These are phyloP conservation scores for Betula pendula DNA, from an alignment of 306 rosid species.

Conservation along the genomic window DNA sequence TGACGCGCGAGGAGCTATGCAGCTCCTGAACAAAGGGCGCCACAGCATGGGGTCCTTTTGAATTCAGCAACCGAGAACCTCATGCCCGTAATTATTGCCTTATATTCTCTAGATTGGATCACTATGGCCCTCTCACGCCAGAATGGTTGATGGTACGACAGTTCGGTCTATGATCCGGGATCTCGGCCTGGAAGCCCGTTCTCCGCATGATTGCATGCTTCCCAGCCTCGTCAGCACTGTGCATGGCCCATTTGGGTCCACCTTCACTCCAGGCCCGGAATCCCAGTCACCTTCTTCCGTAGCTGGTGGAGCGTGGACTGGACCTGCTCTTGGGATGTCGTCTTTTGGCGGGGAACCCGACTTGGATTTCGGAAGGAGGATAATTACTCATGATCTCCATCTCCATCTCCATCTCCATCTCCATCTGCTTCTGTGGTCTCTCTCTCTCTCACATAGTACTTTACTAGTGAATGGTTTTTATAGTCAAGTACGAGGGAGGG, in stretches of 20 bases:
- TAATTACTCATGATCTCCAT: slow-evolving; percentile 30
- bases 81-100: slow-evolving; percentile 62
- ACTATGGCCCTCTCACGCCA: slow-evolving; percentile 76
- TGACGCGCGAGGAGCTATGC: slow-evolving; percentile 38
- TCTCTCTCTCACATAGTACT: background rate
- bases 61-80: slow-evolving; percentile 58
- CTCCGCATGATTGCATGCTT: slow-evolving; percentile 69
- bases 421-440: background rate
- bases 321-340: slow-evolving; percentile 27
- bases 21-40: slow-evolving; percentile 62
- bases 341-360: slow-evolving; percentile 25
- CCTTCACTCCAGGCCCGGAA: slow-evolving; percentile 48
- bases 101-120: slow-evolving; percentile 71
- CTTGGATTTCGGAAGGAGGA: background rate
- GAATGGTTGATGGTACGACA: slow-evolving; percentile 65
- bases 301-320: slow-evolving; percentile 21
- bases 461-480: background rate
- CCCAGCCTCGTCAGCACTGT: slow-evolving; percentile 54
- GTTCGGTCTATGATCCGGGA: slow-evolving; percentile 59
- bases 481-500: background rate
- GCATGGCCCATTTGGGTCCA: slow-evolving; percentile 44
- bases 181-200: slow-evolving; percentile 80
- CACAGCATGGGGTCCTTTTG: slow-evolving; percentile 54
- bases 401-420: background rate
- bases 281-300: slow-evolving; percentile 48